Evolutionary conservation across 2,329 filamentous ascomycete genomes (phyloP), one percentile per base, ranked within the genome.

Genomic region (Ploettnerulaceae sp.): DNA sequence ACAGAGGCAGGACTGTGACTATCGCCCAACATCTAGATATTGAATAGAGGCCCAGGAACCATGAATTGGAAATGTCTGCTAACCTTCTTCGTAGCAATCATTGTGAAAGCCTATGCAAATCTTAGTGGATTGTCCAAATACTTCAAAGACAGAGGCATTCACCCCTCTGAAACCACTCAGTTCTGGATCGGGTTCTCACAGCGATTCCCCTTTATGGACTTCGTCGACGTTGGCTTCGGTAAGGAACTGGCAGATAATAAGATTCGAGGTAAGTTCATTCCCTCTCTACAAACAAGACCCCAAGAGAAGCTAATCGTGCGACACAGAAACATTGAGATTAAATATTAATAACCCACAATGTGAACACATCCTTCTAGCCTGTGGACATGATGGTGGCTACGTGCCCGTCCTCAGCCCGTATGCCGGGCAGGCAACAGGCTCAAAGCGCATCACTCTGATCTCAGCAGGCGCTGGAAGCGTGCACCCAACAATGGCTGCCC

Each of bases 201-300:
- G 25, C 28, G 37, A 31, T 7, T 15, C 14, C 37, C 37, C 12
- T 29, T 40, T n/a, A 29, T 40, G 8, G 37, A 40, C 5, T 40
- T 40, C 21, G 37, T 40, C 9, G 37, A 40, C 14, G 37, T 40
- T 11, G 37, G 37, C 14, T 29, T 18, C 5, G 37, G 37, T 3
- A 40, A 40, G 14, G 37, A 40, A 29, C 18, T 25, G 12, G 37
- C 37, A 15, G 37, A 40, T 40, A 40, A 40, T 21, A 40, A 40
- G 17, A 40, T 40, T 40, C 15, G 37, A 40, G 37, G 37, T 40
- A 40, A 7, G 35, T 1, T 37, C 5, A 14, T 7, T 5, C 18
- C 11, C 15, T 11, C 5, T 8, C 2, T 20, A n/a, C n/a, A n/a
- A n/a, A n/a, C n/a, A n/a, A n/a, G n/a, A n/a, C n/a, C n/a, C 21